Evolutionary conservation across 2,329 filamentous ascomycete species (phyloP).

Genomic region (Pestalotiopsis sp.): DNA sequence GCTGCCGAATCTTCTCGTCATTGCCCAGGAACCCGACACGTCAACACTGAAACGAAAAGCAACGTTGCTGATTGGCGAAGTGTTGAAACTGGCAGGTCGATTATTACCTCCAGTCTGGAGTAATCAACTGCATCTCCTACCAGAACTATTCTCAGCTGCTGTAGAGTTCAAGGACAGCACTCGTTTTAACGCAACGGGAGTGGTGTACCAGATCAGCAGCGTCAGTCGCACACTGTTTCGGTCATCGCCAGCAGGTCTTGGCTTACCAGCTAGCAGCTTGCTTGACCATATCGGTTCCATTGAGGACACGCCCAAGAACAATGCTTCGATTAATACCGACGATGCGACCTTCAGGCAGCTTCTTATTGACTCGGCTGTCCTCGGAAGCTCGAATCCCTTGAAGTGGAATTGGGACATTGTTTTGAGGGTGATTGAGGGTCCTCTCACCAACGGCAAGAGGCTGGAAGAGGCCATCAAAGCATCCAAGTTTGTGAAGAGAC

Average conservation of each 20-base stretch:
- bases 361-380: constrained; percentile 78
- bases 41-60: constrained; percentile 81
- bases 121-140: constrained; percentile 82
- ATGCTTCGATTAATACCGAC: constrained; percentile 54
- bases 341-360: constrained; percentile 68
- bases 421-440: constrained; percentile 87
- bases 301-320: constrained; percentile 60
- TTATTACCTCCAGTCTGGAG: constrained; percentile 83
- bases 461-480: constrained; percentile 93
- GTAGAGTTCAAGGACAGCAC: constrained; percentile 71
- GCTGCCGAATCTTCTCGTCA: constrained; percentile 61
- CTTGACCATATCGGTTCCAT: constrained; percentile 51
- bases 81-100: constrained; percentile 85
- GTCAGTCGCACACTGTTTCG: constrained; percentile 91
- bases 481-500: constrained; percentile 93
- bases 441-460: constrained; percentile 85
- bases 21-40: constrained; percentile 71
- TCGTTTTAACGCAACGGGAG: constrained; percentile 81
- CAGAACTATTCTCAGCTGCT: constrained; percentile 80
- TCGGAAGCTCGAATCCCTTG: constrained; percentile 85
- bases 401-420: constrained; percentile 99
- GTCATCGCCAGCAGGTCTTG: constrained; percentile 60
- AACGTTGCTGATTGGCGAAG: constrained; percentile 87
- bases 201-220: constrained; percentile 97
- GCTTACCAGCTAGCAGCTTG: constrained; percentile 46